Percentiles rank a stretch among this genome's conserved stretches.
Conservation (phyloP, 2,329 filamentous ascomycete species). For the Cladosporium velox region DNA sequence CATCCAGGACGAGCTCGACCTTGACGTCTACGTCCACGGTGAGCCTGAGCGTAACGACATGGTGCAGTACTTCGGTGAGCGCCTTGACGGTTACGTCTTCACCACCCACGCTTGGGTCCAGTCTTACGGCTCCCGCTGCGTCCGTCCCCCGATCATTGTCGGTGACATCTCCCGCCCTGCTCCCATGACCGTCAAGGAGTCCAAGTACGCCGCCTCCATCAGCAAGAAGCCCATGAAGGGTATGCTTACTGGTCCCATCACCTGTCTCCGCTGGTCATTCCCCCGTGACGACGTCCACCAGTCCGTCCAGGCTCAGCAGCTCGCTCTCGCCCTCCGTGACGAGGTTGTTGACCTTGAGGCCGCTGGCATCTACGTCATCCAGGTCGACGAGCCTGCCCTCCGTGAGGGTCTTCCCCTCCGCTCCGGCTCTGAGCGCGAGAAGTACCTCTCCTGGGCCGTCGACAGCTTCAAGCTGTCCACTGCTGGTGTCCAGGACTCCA, state of each 20-base stretch:
- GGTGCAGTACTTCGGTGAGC: slow-evolving; percentile 99
- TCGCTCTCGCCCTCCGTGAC: slow-evolving; percentile 95
- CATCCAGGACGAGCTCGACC: slow-evolving; percentile 96
- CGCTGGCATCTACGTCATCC: slow-evolving; percentile 95
- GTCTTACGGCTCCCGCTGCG: slow-evolving; percentile 96
- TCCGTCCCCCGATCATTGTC: slow-evolving; percentile 96
- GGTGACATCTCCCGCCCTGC: slow-evolving; percentile 96
- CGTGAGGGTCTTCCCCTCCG: slow-evolving; percentile 99
- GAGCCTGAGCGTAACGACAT: slow-evolving; percentile 99
- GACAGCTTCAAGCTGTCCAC: slow-evolving; percentile 97
- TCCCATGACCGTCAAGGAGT: slow-evolving; percentile 99
- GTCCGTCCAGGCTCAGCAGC: slow-evolving; percentile 97
- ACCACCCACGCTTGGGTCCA: slow-evolving; percentile 99
- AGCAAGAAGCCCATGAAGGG: slow-evolving; percentile 99
- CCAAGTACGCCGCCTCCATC: slow-evolving; percentile 94
- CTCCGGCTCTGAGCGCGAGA: slow-evolving; percentile 88
- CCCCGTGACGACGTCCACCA: slow-evolving; percentile 99
- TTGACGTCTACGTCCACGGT: slow-evolving; percentile 97
- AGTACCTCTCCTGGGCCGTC: slow-evolving; percentile 96
- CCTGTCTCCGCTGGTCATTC: slow-evolving; percentile 99
- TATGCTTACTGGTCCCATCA: slow-evolving; percentile 99
- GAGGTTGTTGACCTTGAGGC: slow-evolving; percentile 98
- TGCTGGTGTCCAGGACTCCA: slow-evolving; percentile 88
- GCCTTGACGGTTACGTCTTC: slow-evolving; percentile 94
- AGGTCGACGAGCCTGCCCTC: slow-evolving; percentile 98